A percentile compares a stretch with the other conserved stretches of the same genome.
phyloP scores from a whole-genome alignment of 2,329 filamentous ascomycete species.

The Thyridium curvatum region DNA sequence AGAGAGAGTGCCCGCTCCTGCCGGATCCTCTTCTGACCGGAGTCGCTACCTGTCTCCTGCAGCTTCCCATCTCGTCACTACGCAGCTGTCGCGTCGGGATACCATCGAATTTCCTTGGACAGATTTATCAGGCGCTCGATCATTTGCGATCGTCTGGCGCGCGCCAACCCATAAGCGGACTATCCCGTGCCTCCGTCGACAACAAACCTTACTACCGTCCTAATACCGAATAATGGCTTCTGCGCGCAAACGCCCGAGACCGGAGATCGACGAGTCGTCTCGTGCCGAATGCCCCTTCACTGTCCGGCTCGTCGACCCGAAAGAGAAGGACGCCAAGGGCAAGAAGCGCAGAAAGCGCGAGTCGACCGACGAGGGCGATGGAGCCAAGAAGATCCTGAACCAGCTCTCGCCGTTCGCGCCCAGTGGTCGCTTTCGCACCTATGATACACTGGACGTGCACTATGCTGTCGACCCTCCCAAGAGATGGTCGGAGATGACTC shows the following conservation, averaged over 20 bases:
- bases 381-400: constrained; percentile 33
- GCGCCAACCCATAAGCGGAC: no score
- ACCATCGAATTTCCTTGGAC: no score
- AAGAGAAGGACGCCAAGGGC: constrained; percentile 39
- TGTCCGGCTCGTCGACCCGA: constrained; percentile 38
- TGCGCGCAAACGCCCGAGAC: constrained; percentile 45
- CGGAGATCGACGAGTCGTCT: constrained; percentile 39
- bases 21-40: no score
- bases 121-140: no score
- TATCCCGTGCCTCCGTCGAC: no score
- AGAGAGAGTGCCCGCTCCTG: no score
- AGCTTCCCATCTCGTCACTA: no score
- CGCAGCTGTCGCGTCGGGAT: no score
- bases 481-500: constrained; percentile 52
- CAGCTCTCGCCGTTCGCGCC: constrained; percentile 50
- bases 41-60: no score
- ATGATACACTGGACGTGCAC: constrained; percentile 47
- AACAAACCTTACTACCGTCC: constrained; percentile 1
- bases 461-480: constrained; percentile 47
- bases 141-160: no score
- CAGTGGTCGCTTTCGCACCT: constrained; percentile 45
- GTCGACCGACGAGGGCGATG: constrained; percentile 36
- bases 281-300: constrained; percentile 51
- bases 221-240: constrained; percentile 28
- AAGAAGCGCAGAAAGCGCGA: constrained; percentile 36